A percentile compares a stretch with the other conserved stretches of the same genome.
phyloP scores from a whole-genome alignment of 2,329 filamentous ascomycete genomes.

The Bipolaris cookei region DNA sequence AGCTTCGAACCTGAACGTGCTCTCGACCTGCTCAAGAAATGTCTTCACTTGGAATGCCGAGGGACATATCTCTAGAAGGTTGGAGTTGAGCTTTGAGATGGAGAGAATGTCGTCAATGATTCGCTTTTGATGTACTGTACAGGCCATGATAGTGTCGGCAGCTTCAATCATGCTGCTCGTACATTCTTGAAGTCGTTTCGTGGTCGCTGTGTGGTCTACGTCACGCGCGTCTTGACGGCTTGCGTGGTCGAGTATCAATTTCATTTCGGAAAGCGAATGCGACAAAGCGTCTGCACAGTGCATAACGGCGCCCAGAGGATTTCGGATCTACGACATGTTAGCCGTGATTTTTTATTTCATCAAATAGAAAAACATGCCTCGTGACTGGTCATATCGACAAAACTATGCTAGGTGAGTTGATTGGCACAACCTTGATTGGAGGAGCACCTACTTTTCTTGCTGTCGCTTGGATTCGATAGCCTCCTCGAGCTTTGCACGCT shows the following conservation, averaged over 20 bases:
- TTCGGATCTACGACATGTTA: neutral
- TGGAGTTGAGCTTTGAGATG: constrained; percentile 24
- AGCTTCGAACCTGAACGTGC: constrained; percentile 29
- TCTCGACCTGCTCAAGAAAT: constrained; percentile 24
- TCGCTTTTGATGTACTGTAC: constrained; percentile 37
- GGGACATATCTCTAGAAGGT: constrained; percentile 29
- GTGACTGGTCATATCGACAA: constrained; percentile 7
- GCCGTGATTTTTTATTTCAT: neutral
- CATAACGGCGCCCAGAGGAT: constrained; percentile 6
- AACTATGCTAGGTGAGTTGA: neutral
- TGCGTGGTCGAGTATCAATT: neutral
- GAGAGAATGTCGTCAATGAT: constrained; percentile 33
- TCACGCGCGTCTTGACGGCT: neutral
- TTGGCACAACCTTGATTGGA: neutral
- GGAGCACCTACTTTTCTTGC: constrained; percentile 3
- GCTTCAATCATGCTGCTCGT: constrained; percentile 18
- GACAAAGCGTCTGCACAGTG: constrained; percentile 6
- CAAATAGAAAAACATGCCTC: neutral
- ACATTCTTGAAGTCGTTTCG: neutral
- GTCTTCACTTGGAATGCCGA: constrained; percentile 19
- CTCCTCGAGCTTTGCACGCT: neutral
- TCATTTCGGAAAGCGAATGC: constrained; percentile 4
- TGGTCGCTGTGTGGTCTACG: neutral
- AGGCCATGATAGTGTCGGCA: constrained; percentile 33
- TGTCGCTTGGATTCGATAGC: constrained; percentile 5